Percentiles rank a stretch among this genome's conserved stretches.
Conservation (phyloP, 352 stramenopile species). For the Nothophytophthora sp. region DNA sequence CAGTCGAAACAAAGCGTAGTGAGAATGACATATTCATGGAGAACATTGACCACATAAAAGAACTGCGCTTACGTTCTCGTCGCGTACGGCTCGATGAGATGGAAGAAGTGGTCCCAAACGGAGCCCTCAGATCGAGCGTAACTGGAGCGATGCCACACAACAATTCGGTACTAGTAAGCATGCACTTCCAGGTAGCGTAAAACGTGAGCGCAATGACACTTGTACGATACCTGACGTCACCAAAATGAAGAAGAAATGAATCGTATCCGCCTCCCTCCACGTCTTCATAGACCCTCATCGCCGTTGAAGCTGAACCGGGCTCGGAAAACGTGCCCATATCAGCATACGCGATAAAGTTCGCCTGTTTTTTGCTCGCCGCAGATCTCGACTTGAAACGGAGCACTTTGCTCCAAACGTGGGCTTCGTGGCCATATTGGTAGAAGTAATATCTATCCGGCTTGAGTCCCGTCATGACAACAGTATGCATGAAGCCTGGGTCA, state of each 20-base stretch:
- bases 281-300: slow-evolving; percentile 53
- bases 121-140: slow-evolving; percentile 64
- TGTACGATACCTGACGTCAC: slow-evolving; percentile 59
- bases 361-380: slow-evolving; percentile 22
- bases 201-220: too few species aligned
- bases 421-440: slow-evolving; percentile 64
- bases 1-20: too few species aligned
- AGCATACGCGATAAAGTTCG: slow-evolving; percentile 63
- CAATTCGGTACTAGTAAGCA: too few species aligned
- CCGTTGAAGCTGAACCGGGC: slow-evolving; percentile 57
- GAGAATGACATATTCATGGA: background rate
- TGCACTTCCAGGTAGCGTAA: too few species aligned
- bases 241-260: slow-evolving; percentile 76
- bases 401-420: slow-evolving; percentile 45
- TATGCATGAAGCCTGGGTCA: slow-evolving; percentile 69
- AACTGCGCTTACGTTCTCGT: slow-evolving; percentile 48
- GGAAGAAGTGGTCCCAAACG: slow-evolving; percentile 79
- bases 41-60: background rate
- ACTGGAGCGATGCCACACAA: slow-evolving; percentile 21
- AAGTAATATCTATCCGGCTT: slow-evolving; percentile 46
- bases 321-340: slow-evolving; percentile 59
- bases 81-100: slow-evolving; percentile 66
- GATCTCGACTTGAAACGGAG: slow-evolving; percentile 44
- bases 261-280: slow-evolving; percentile 57
- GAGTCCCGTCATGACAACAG: slow-evolving; percentile 49